Percentiles rank a stretch among this genome's conserved stretches.
Conservation (phyloP, 176 grass and related monocot genomes). For the Echinochloa phyllopogon region DNA sequence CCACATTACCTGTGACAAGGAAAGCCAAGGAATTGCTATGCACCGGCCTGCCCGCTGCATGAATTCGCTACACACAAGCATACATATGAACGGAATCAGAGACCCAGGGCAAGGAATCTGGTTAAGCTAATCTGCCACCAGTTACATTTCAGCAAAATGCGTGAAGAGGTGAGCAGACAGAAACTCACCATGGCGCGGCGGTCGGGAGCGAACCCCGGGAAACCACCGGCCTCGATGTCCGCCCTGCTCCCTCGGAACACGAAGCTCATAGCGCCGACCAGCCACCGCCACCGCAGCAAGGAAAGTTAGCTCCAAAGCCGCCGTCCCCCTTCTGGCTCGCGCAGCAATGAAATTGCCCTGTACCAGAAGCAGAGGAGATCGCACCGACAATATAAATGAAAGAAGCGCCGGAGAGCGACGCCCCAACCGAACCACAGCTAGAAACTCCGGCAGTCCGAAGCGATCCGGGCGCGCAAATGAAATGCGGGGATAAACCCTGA, state of each 20-base stretch:
- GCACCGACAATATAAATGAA: conserved; percentile 31
- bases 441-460: conserved; percentile 36
- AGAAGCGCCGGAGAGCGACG: conserved; percentile 54
- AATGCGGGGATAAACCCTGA: conserved; percentile 39
- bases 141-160: conserved; percentile 32
- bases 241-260: conserved; percentile 80
- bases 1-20: conserved; percentile 80
- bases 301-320: conserved; percentile 37
- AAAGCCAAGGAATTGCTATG: conserved; percentile 91
- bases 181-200: conserved; percentile 69
- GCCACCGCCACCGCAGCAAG: not conserved
- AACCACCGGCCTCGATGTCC: conserved; percentile 70
- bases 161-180: not conserved
- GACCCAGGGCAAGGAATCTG: not conserved
- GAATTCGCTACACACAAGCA: conserved; percentile 60
- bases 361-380: conserved; percentile 1
- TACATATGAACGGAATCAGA: conserved; percentile 23
- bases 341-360: conserved; percentile 26
- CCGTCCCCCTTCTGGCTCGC: conserved; percentile 20
- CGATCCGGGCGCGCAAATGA: conserved; percentile 25
- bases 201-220: conserved; percentile 70
- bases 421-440: conserved; percentile 57
- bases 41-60: conserved; percentile 69
- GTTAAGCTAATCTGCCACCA: conserved; percentile 17
- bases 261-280: conserved; percentile 72